These are phyloP conservation scores for Picea glauca DNA, from an alignment of 75 land plant genomes.

Conservation along the genomic window DNA sequence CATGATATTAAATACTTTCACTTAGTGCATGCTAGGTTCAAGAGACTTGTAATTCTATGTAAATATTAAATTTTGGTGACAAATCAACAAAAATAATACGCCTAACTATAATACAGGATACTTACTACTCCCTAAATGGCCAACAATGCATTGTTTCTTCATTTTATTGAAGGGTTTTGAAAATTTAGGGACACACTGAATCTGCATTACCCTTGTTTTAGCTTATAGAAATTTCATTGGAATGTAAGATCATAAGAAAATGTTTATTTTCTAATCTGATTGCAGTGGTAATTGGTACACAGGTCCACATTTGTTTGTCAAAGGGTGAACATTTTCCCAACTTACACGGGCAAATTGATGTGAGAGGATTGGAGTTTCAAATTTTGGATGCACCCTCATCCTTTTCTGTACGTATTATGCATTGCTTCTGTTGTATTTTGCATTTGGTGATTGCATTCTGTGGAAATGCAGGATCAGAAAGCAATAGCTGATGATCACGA, in stretches of 20 bases:
- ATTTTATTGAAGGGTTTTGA: no score
- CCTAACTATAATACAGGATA: no score
- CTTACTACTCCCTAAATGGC: no score
- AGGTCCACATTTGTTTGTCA: constrained; percentile 94
- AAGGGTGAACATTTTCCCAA: constrained; percentile 88
- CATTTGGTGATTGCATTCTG: background rate
- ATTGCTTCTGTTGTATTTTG: background rate
- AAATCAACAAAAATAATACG: no score
- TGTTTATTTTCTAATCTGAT: background rate
- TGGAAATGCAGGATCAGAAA: constrained; percentile 29
- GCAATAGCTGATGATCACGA: constrained; percentile 1
- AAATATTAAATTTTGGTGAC: background rate
- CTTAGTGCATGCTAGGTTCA: no score
- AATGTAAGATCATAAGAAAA: background rate
- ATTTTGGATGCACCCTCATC: constrained; percentile 82
- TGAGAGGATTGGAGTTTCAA: constrained; percentile 70
- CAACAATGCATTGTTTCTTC: no score
- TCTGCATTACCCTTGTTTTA: background rate
- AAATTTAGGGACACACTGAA: no score
- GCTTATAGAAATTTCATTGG: background rate
- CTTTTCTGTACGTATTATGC: constrained; percentile 45
- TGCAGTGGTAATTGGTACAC: constrained; percentile 6
- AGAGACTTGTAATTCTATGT: no score
- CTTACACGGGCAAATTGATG: constrained; percentile 86
- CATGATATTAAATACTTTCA: no score